Evolutionary conservation across 495 filamentous ascomycete species (phyloP).

Genomic region (Podospora pseudocomata): DNA sequence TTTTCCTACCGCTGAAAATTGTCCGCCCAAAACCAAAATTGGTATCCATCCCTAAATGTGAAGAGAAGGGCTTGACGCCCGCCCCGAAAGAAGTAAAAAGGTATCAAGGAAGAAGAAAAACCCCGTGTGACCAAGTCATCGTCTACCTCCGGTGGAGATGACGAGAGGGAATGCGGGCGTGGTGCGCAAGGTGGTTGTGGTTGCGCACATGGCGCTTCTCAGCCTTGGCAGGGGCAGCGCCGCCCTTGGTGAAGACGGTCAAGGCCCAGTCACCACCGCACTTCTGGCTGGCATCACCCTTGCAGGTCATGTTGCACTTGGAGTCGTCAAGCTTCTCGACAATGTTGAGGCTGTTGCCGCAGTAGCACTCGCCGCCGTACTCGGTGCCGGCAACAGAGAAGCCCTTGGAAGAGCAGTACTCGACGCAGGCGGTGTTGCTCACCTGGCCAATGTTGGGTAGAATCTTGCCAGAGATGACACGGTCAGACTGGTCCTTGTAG

Average conservation of each 20-base stretch:
- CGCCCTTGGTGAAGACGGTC: slow-evolving; percentile 39
- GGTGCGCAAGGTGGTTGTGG: slow-evolving; percentile 28
- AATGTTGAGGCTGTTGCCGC: slow-evolving; percentile 48
- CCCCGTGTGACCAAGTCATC: neutral
- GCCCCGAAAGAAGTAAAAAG: neutral
- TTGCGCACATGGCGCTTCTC: slow-evolving; percentile 25
- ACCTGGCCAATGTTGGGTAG: slow-evolving; percentile 43
- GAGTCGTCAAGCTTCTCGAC: slow-evolving; percentile 40
- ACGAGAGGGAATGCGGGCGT: slow-evolving; percentile 22
- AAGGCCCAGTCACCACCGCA: slow-evolving; percentile 48
- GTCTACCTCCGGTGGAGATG: slow-evolving; percentile 15
- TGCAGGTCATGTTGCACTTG: slow-evolving; percentile 44
- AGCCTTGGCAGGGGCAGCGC: slow-evolving; percentile 8
- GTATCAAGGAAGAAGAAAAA: neutral
- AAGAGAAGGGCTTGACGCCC: neutral
- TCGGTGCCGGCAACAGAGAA: slow-evolving; percentile 60
- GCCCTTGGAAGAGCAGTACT: slow-evolving; percentile 50
- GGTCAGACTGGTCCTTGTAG: slow-evolving; percentile 29
- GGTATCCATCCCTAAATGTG: slow-evolving; percentile 2
- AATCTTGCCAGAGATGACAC: slow-evolving; percentile 43
- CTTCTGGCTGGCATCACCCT: slow-evolving; percentile 39
- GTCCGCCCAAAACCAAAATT: neutral
- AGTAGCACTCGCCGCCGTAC: slow-evolving; percentile 64
- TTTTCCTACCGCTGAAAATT: neutral
- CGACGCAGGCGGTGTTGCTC: slow-evolving; percentile 57